Evolutionary conservation across 2,329 filamentous ascomycete species (phyloP).

Genomic region (Fusarium circinatum): DNA sequence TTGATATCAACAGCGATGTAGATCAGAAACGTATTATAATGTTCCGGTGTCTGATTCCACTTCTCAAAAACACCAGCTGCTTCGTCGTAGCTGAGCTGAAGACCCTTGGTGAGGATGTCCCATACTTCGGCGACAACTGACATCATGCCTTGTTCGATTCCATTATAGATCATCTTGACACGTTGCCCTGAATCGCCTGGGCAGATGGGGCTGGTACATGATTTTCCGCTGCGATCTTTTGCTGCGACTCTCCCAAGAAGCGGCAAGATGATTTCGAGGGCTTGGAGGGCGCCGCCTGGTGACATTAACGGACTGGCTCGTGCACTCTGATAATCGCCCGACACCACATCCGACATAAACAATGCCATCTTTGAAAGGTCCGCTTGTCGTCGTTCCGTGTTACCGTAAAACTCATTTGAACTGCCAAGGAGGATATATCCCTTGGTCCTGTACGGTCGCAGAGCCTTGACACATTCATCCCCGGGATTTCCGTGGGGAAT

Average conservation of each 20-base stretch:
- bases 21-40: background rate
- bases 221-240: accelerated
- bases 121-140: background rate
- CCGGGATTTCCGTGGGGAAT: background rate
- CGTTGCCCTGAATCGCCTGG: background rate
- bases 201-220: background rate
- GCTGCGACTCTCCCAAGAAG: background rate
- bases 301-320: background rate
- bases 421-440: slow-evolving; percentile 8
- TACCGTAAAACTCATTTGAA: slow-evolving; percentile 5
- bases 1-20: background rate
- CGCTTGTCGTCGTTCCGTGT: background rate
- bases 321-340: background rate
- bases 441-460: background rate
- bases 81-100: background rate
- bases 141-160: slow-evolving; percentile 5
- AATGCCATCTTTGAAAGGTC: background rate
- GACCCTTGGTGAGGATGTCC: slow-evolving; percentile 4
- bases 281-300: background rate
- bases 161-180: background rate
- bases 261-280: background rate
- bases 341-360: slow-evolving; percentile 3
- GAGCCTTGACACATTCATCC: background rate
- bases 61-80: background rate
- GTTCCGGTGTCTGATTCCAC: background rate